phyloP scores from a whole-genome alignment of 1,139 yeast species.

The Saccharomycopsis phalli region DNA sequence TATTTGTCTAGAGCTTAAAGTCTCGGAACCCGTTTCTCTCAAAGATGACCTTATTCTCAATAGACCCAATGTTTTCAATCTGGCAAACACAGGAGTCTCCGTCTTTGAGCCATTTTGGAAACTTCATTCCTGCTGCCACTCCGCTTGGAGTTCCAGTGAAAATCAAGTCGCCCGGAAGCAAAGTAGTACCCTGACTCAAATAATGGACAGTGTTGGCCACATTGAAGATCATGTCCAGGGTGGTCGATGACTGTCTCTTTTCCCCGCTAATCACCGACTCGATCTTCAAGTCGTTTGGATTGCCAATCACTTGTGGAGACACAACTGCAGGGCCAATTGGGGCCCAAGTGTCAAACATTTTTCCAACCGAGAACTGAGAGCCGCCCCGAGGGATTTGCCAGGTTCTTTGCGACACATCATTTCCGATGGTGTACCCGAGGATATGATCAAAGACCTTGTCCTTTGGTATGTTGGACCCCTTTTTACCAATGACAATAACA shows the following conservation, averaged over 20 bases:
- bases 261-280: slow-evolving; percentile 36
- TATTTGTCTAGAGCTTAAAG: slow-evolving; percentile 14
- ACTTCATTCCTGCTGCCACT: slow-evolving; percentile 41
- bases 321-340: slow-evolving; percentile 47
- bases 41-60: slow-evolving; percentile 32
- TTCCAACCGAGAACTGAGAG: slow-evolving; percentile 43
- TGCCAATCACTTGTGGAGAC: slow-evolving; percentile 28
- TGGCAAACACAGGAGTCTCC: slow-evolving; percentile 38
- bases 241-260: slow-evolving; percentile 36
- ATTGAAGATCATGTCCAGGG: slow-evolving; percentile 41
- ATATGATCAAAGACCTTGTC: slow-evolving; percentile 39
- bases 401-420: slow-evolving; percentile 45
- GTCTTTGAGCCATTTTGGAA: slow-evolving; percentile 36
- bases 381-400: slow-evolving; percentile 44
- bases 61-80: slow-evolving; percentile 37
- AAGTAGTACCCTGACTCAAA: slow-evolving; percentile 43
- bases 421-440: slow-evolving; percentile 44
- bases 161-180: slow-evolving; percentile 41
- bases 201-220: slow-evolving; percentile 39
- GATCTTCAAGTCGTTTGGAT: slow-evolving; percentile 30
- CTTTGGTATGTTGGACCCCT: slow-evolving; percentile 35
- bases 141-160: slow-evolving; percentile 50
- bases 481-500: slow-evolving; percentile 44
- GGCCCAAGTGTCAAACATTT: slow-evolving; percentile 48
- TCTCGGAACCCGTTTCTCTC: slow-evolving; percentile 21